Base-by-base conservation (phyloP, 352 stramenopile genomes). In the Labyrinthula sp. region DNA sequence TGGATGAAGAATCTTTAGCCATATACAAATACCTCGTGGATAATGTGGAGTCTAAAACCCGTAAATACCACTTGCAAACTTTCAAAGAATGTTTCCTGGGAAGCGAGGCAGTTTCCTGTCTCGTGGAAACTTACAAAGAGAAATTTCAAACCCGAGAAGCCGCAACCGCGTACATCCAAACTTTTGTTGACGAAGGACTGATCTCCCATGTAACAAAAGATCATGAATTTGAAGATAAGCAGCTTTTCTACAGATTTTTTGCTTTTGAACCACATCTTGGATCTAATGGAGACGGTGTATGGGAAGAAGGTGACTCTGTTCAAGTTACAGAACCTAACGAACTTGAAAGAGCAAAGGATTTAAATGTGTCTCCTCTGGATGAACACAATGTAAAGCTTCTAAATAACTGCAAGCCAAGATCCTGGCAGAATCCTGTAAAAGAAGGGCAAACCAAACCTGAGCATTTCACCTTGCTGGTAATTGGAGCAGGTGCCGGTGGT, bases 381-480 rank as follows among this genome's bases (percentile, higher is more conserved):
- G 39, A 47, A 30, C 39, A 47, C 39, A 47, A 47, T 45, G 27
- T 38, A 8, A 6, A 14, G 7, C 39, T 47, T 0, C 5, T 47
- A 22, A 30, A 47, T 22, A 6, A 40, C 8, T 47, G 39, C 39
- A 38, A 38, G 39, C 39, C 39, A 8, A 1, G 8, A 15, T n/a
- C 34, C 14, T 47, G 39, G 39, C 15, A 15, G 1, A 38, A 10
- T 10, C 28, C 23, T 0, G 26, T 30, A 20, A 20, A 47, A 18
- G 14, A 14, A 0, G 38, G 25, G 8, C 30, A 55, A 24, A n/a
- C n/a, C n/a, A n/a, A n/a, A n/a, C n/a, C n/a, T n/a, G n/a, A n/a
- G n/a, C 28, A 30, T 0, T 79, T 76, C 45, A 66, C 77, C 57
- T 49, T 79, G 3, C 57, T 76, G 6, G 62, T 69, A 2, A 68